phyloP scores from a whole-genome alignment of 495 filamentous ascomycete species.

The Penicillium samsonianum region DNA sequence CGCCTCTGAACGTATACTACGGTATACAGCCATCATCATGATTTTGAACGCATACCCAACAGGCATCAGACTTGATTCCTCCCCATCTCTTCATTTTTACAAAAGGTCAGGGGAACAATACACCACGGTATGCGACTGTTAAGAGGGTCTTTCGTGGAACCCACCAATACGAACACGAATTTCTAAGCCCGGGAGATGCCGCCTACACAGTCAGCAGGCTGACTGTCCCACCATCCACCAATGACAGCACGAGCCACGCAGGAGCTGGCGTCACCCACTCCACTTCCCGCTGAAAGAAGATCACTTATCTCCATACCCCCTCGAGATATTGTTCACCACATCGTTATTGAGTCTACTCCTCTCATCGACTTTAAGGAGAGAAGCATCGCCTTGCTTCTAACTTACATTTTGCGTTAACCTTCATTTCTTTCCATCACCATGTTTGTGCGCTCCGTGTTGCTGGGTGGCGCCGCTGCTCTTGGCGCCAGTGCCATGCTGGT shows the following conservation, averaged over 20 bases:
- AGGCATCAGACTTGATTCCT: slow-evolving; percentile 29
- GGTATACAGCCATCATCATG: slow-evolving; percentile 25
- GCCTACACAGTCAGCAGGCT: slow-evolving; percentile 11
- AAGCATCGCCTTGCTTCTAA: background rate
- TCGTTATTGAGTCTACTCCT: background rate
- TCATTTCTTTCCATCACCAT: slow-evolving; percentile 25
- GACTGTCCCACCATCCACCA: slow-evolving; percentile 11
- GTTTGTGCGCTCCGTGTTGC: slow-evolving; percentile 45
- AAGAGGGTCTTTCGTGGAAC: background rate
- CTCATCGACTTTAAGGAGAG: slow-evolving; percentile 1
- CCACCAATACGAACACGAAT: background rate
- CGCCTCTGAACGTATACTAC: too few relatives aligned
- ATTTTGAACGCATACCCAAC: slow-evolving; percentile 46
- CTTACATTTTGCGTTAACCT: slow-evolving; percentile 3
- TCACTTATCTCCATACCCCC: slow-evolving; percentile 25
- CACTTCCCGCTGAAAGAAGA: slow-evolving; percentile 19
- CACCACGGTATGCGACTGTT: background rate
- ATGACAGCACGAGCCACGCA: slow-evolving; percentile 26
- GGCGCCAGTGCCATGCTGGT: slow-evolving; percentile 51
- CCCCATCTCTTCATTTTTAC: slow-evolving; percentile 35
- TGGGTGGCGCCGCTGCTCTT: slow-evolving; percentile 45
- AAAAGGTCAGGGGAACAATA: background rate
- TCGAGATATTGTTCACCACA: slow-evolving; percentile 7
- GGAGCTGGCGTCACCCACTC: slow-evolving; percentile 35
- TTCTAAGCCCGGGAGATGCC: background rate